A percentile compares a stretch with the other conserved stretches of the same genome.
phyloP scores from a whole-genome alignment of 345 rosid species.

The Combretum micranthum region DNA sequence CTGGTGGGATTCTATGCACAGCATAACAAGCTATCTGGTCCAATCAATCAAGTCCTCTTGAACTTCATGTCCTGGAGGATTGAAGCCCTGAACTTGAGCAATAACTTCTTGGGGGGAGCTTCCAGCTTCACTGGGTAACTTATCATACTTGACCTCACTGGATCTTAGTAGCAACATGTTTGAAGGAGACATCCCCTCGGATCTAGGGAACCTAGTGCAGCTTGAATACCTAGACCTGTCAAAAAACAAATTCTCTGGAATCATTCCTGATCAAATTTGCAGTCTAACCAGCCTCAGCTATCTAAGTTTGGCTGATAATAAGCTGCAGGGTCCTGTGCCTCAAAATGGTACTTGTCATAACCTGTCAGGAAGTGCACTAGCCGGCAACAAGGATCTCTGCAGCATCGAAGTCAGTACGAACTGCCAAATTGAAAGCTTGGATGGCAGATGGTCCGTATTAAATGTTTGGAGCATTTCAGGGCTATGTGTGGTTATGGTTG shows the following conservation, averaged over 20 bases:
- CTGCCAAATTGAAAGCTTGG: conserved; percentile 31
- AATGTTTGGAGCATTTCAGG: conserved; percentile 50
- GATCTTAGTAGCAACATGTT: conserved; percentile 59
- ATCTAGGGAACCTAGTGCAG: conserved; percentile 54
- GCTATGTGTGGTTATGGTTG: conserved; percentile 33
- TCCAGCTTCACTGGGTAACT: conserved; percentile 57
- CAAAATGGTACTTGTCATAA: conserved; percentile 49
- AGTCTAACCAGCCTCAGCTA: conserved; percentile 31
- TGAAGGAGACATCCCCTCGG: conserved; percentile 54
- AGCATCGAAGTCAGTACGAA: conserved; percentile 37
- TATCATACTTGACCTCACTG: conserved; percentile 52
- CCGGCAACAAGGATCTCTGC: conserved; percentile 61
- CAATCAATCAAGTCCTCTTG: conserved; percentile 29
- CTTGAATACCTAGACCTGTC: conserved; percentile 61
- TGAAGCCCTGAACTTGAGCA: conserved; percentile 54
- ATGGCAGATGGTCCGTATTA: conserved; percentile 20
- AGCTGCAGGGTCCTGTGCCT: conserved; percentile 59
- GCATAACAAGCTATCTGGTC: conserved; percentile 54
- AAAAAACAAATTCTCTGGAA: conserved; percentile 48
- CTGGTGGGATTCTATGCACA: conserved; percentile 74
- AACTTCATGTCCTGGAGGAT: conserved; percentile 56
- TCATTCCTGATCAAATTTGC: conserved; percentile 56
- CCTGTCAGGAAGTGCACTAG: conserved; percentile 31
- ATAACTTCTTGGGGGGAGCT: conserved; percentile 49
- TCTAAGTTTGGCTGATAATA: conserved; percentile 49